phyloP scores from a whole-genome alignment of 2,329 filamentous ascomycete genomes.

The Fusarium mexicanum region DNA sequence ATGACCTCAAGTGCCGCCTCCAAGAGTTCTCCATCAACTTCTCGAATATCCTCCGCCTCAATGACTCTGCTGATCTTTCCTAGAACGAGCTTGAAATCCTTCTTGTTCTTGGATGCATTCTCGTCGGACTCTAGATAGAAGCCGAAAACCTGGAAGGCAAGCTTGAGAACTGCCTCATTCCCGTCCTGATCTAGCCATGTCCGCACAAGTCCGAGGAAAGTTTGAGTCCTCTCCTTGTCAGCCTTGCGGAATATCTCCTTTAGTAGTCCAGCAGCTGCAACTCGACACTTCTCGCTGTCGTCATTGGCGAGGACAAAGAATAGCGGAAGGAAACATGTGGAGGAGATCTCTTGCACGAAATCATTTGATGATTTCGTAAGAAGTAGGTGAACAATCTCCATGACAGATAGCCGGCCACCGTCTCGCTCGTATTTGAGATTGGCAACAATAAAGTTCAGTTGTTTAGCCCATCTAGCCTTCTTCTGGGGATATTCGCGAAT shows the following conservation, averaged over 20 bases:
- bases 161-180: conserved; percentile 74
- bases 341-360: conserved; percentile 82
- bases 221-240: conserved; percentile 75
- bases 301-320: conserved; percentile 90
- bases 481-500: conserved; percentile 93
- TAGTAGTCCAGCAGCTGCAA: conserved; percentile 81
- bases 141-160: conserved; percentile 82
- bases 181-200: conserved; percentile 81
- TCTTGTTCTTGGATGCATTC: conserved; percentile 66
- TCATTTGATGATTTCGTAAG: conserved; percentile 85
- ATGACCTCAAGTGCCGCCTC: conserved; percentile 78
- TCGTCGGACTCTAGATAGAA: conserved; percentile 81
- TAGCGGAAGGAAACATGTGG: conserved; percentile 85
- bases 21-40: conserved; percentile 74
- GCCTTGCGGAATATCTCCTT: conserved; percentile 83
- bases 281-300: conserved; percentile 83
- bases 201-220: conserved; percentile 76
- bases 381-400: conserved; percentile 90
- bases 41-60: conserved; percentile 61
- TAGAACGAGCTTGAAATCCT: conserved; percentile 73
- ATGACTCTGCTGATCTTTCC: conserved; percentile 64
- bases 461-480: conserved; percentile 87
- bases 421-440: conserved; percentile 92
- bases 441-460: conserved; percentile 86
- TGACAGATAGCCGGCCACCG: conserved; percentile 88